Conservation (phyloP, 176 grass and related monocot species). For the Typha latifolia region DNA sequence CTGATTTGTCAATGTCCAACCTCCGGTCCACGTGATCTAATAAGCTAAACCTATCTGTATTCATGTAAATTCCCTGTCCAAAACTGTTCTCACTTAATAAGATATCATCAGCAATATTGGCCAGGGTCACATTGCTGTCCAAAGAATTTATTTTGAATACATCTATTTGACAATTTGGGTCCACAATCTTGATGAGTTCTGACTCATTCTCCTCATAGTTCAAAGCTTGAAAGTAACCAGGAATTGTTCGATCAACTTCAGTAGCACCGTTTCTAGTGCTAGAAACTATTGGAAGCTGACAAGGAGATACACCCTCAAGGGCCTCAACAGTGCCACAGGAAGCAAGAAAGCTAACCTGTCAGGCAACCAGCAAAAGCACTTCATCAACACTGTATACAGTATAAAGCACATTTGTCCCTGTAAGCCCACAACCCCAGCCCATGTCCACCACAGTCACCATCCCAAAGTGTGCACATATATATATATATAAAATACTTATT, state of each 20-base stretch:
- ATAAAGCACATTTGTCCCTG: no score
- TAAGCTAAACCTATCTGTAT: slow-evolving; percentile 34
- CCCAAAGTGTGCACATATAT: no score
- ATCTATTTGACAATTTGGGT: slow-evolving; percentile 33
- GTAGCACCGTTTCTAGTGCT: slow-evolving; percentile 25
- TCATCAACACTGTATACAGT: no score
- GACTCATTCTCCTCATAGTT: slow-evolving; percentile 31
- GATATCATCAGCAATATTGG: slow-evolving; percentile 23
- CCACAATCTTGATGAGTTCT: slow-evolving; percentile 13
- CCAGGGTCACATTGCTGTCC: slow-evolving; percentile 12
- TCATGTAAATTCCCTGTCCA: slow-evolving; percentile 46
- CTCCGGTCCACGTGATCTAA: slow-evolving; percentile 20
- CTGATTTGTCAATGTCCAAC: neutral
- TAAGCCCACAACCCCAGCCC: no score
- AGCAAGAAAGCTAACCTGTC: no score
- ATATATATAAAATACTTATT: no score
- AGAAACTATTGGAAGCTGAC: slow-evolving; percentile 16
- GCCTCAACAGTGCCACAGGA: no score
- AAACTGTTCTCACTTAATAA: slow-evolving; percentile 47
- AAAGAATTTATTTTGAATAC: slow-evolving; percentile 18
- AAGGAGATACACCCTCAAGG: slow-evolving; percentile 14
- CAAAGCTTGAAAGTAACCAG: slow-evolving; percentile 18
- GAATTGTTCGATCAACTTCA: slow-evolving; percentile 22
- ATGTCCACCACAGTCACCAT: no score
- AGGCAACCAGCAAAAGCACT: no score